Conservation (phyloP, 768 basidiomycete genomes). For the Tephrocybe sp. region DNA sequence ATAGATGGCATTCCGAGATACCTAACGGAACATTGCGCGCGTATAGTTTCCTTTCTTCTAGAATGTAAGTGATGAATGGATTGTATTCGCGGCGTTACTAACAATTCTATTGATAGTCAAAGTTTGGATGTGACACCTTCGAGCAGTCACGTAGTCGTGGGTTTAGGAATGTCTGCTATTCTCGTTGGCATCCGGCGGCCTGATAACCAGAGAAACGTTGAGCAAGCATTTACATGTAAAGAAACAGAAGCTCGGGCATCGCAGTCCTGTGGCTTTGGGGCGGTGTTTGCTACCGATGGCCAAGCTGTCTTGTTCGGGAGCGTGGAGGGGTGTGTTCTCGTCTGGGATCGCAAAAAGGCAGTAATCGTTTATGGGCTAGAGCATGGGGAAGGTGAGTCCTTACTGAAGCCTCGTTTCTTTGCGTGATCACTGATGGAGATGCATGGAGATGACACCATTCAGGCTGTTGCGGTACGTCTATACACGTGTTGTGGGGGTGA, state of each 20-base stretch:
- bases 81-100: neutral
- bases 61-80: constrained; percentile 46
- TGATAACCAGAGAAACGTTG: constrained; percentile 52
- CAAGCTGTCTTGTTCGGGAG: constrained; percentile 59
- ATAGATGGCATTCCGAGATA: constrained; percentile 68
- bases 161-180: constrained; percentile 48
- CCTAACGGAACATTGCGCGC: constrained; percentile 66
- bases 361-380: constrained; percentile 58
- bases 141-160: constrained; percentile 53
- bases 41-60: constrained; percentile 56
- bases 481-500: neutral
- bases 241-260: constrained; percentile 32
- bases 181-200: constrained; percentile 50
- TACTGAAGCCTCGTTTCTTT: constrained; percentile 8
- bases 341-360: constrained; percentile 62
- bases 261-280: constrained; percentile 37
- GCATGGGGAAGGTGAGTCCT: constrained; percentile 53
- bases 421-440: constrained; percentile 16
- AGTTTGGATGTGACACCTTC: constrained; percentile 52
- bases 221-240: constrained; percentile 49
- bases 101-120: constrained; percentile 33
- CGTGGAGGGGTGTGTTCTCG: constrained; percentile 52
- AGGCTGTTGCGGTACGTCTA: constrained; percentile 43
- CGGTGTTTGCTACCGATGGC: constrained; percentile 52
- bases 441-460: constrained; percentile 37